Evolutionary conservation across 768 basidiomycete species (phyloP).

Genomic region (Leccinellum rugosiceps): DNA sequence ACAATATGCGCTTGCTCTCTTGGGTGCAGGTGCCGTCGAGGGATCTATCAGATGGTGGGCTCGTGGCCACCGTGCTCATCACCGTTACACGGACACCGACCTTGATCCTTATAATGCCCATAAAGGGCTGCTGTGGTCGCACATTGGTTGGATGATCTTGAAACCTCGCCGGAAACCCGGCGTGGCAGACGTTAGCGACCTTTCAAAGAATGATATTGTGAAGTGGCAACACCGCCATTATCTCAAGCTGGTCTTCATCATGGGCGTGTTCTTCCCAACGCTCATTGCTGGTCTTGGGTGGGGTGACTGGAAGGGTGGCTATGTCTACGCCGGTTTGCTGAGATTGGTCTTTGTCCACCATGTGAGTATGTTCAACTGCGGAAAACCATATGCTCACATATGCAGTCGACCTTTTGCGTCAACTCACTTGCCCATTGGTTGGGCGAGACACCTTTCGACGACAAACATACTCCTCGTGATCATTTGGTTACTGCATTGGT

Average conservation of each 20-base stretch:
- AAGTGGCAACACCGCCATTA: slow-evolving; percentile 89
- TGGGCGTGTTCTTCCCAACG: slow-evolving; percentile 74
- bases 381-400: background rate
- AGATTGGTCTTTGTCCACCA: slow-evolving; percentile 87
- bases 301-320: slow-evolving; percentile 86
- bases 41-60: slow-evolving; percentile 99
- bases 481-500: slow-evolving; percentile 86
- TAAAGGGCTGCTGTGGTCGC: slow-evolving; percentile 82
- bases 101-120: slow-evolving; percentile 95
- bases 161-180: slow-evolving; percentile 89
- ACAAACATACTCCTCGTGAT: slow-evolving; percentile 91
- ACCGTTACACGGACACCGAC: slow-evolving; percentile 95
- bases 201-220: slow-evolving; percentile 75
- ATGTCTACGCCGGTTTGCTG: slow-evolving; percentile 77
- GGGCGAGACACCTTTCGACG: slow-evolving; percentile 88
- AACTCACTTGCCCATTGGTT: slow-evolving; percentile 98
- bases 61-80: slow-evolving; percentile 95
- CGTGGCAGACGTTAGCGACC: slow-evolving; percentile 85
- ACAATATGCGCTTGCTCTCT: slow-evolving; percentile 79
- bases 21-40: slow-evolving; percentile 90
- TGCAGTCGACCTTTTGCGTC: slow-evolving; percentile 90
- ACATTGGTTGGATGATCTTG: slow-evolving; percentile 91
- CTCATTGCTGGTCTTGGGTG: slow-evolving; percentile 74
- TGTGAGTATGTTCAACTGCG: slow-evolving; percentile 40
- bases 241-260: slow-evolving; percentile 60